Percentiles rank a stretch among this genome's conserved stretches.
Conservation (phyloP, 495 filamentous ascomycete genomes). For the Penicillium bialowiezense region DNA sequence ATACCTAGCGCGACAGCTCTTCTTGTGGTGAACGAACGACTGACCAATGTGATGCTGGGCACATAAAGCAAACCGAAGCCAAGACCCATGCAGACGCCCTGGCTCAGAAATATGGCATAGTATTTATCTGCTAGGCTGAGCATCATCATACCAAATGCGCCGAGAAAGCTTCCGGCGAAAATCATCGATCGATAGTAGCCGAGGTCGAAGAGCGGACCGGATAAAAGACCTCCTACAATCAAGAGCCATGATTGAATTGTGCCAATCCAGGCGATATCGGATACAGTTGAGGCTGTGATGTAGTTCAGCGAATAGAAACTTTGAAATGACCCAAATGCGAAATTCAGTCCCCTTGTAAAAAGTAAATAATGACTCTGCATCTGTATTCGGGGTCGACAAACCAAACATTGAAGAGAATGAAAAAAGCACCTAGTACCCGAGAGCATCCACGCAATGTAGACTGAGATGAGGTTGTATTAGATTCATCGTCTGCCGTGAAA, state of each 20-base stretch:
- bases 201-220: slow-evolving; percentile 43
- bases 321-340: slow-evolving; percentile 46
- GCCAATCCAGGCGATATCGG: slow-evolving; percentile 46
- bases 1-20: slow-evolving; percentile 46
- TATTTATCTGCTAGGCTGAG: slow-evolving; percentile 28
- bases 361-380: not conserved
- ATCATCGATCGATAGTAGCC: slow-evolving; percentile 37
- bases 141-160: slow-evolving; percentile 47
- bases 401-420: slow-evolving; percentile 33
- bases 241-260: slow-evolving; percentile 40
- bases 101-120: slow-evolving; percentile 33
- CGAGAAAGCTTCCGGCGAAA: slow-evolving; percentile 17
- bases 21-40: slow-evolving; percentile 34
- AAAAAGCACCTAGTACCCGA: slow-evolving; percentile 26
- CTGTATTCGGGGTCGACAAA: not conserved
- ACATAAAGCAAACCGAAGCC: slow-evolving; percentile 39
- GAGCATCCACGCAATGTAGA: slow-evolving; percentile 13
- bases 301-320: slow-evolving; percentile 34
- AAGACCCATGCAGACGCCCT: slow-evolving; percentile 35
- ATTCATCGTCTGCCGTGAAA: not conserved
- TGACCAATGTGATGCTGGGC: slow-evolving; percentile 39
- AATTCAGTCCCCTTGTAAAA: slow-evolving; percentile 28
- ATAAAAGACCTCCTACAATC: slow-evolving; percentile 33
- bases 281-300: slow-evolving; percentile 20
- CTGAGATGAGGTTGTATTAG: not conserved